phyloP scores from a whole-genome alignment of 2,329 filamentous ascomycete genomes.

The Geosmithia morbida region DNA sequence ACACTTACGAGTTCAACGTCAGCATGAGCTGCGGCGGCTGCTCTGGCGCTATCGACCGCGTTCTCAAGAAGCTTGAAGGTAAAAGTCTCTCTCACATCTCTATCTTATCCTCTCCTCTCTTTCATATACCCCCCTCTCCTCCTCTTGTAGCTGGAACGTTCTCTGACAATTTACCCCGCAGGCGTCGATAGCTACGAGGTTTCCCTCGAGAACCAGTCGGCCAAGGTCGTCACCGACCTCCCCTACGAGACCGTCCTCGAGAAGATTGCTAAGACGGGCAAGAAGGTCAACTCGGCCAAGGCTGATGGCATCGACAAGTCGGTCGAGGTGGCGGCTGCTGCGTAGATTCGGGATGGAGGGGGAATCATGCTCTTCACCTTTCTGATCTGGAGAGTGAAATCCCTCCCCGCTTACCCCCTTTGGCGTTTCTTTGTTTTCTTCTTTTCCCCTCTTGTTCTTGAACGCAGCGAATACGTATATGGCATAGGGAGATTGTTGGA shows the following conservation, averaged over 20 bases:
- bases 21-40: slow-evolving; percentile 92
- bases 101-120: too few species aligned
- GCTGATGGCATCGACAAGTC: slow-evolving; percentile 49
- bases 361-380: too few species aligned
- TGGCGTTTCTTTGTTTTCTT: too few species aligned
- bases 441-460: too few species aligned
- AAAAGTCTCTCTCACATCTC: too few species aligned
- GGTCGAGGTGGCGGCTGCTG: slow-evolving; percentile 27
- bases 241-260: slow-evolving; percentile 68
- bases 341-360: slow-evolving; percentile 6
- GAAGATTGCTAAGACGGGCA: slow-evolving; percentile 92
- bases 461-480: too few species aligned
- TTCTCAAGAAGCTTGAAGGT: slow-evolving; percentile 88
- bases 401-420: too few species aligned
- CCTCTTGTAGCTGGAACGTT: not conserved
- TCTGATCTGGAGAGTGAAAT: too few species aligned
- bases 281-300: slow-evolving; percentile 69
- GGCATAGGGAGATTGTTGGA: too few species aligned
- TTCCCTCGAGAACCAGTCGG: slow-evolving; percentile 73
- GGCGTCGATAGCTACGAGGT: slow-evolving; percentile 81
- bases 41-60: slow-evolving; percentile 83
- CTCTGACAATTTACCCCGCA: slow-evolving; percentile 19
- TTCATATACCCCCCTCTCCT: too few species aligned
- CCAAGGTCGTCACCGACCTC: slow-evolving; percentile 56
- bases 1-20: slow-evolving; percentile 93